These are phyloP conservation scores for Sanghuangporus sanghuang DNA, from an alignment of 1,284 basidiomycete genomes.

Conservation along the genomic window DNA sequence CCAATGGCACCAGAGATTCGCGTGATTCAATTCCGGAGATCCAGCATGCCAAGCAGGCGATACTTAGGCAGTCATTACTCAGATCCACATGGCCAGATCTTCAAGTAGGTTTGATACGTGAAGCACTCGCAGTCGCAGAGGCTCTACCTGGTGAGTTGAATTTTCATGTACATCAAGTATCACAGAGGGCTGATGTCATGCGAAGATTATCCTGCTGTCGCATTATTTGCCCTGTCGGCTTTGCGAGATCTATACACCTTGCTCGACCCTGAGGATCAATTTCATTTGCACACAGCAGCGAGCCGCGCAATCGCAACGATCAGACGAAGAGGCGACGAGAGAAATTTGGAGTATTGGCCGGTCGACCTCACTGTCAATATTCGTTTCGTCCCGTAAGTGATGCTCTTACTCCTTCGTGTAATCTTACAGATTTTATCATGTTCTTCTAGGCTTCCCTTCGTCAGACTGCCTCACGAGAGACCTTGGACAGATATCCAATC, in stretches of 20 bases:
- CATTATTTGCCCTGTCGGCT: conserved; percentile 74
- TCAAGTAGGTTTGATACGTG: conserved; percentile 86
- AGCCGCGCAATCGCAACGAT: conserved; percentile 64
- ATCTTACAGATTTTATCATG: neutral
- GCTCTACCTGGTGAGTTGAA: conserved; percentile 72
- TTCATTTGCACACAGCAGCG: conserved; percentile 70
- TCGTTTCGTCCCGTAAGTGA: conserved; percentile 66
- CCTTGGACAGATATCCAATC: conserved; percentile 46
- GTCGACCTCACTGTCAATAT: conserved; percentile 75
- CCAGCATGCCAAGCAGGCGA: neutral
- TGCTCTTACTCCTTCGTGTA: neutral
- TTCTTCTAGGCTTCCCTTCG: conserved; percentile 55
- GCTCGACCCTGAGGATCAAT: conserved; percentile 69
- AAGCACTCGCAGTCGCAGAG: conserved; percentile 88
- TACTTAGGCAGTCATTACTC: conserved; percentile 34
- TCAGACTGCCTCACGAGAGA: conserved; percentile 73
- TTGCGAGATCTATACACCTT: conserved; percentile 64
- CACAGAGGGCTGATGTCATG: conserved; percentile 16
- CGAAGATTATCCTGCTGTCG: conserved; percentile 69
- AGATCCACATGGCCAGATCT: conserved; percentile 90
- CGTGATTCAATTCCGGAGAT: neutral
- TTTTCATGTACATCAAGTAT: neutral
- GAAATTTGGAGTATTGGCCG: conserved; percentile 78
- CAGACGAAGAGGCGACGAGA: conserved; percentile 69
- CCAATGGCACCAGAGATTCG: neutral